A percentile compares a stretch with the other conserved stretches of the same genome.
phyloP scores from a whole-genome alignment of 164 flowering plant species.

The Magnolia sinica region DNA sequence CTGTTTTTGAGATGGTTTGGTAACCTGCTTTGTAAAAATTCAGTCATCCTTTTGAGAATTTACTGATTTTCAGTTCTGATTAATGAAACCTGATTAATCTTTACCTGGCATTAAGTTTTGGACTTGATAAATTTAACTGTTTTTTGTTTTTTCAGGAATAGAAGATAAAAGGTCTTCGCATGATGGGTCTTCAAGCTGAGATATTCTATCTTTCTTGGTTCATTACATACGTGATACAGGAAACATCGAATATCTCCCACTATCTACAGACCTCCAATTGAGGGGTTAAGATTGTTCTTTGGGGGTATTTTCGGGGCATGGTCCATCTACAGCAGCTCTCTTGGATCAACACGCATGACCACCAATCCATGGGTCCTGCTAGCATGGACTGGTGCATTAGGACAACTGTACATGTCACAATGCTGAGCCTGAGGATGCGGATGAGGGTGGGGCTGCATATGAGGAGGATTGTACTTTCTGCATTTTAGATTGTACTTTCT shows the following conservation, averaged over 20 bases:
- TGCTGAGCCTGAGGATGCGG: too few relatives aligned
- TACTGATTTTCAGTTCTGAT: background rate
- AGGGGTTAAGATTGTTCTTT: too few relatives aligned
- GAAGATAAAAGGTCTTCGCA: slow-evolving; percentile 89
- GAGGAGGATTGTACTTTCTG: background rate
- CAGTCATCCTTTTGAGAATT: background rate
- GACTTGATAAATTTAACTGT: background rate
- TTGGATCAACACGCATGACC: too few relatives aligned
- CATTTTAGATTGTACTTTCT: background rate
- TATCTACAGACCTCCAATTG: too few relatives aligned
- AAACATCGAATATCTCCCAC: background rate
- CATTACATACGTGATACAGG: slow-evolving; percentile 81
- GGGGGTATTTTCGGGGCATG: too few relatives aligned
- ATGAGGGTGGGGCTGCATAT: too few relatives aligned
- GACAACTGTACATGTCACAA: too few relatives aligned
- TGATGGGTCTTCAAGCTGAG: slow-evolving; percentile 94
- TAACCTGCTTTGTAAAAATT: slow-evolving; percentile 1
- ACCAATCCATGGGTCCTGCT: too few relatives aligned
- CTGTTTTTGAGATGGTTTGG: slow-evolving; percentile 91
- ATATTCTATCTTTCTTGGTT: slow-evolving; percentile 96
- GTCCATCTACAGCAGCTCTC: too few relatives aligned
- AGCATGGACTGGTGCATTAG: too few relatives aligned
- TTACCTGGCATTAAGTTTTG: background rate
- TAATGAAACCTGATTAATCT: background rate
- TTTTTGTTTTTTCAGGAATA: slow-evolving; percentile 58